Evolutionary conservation across 2,329 filamentous ascomycete genomes (phyloP).

Genomic region (Pyrenophora seminiperda): DNA sequence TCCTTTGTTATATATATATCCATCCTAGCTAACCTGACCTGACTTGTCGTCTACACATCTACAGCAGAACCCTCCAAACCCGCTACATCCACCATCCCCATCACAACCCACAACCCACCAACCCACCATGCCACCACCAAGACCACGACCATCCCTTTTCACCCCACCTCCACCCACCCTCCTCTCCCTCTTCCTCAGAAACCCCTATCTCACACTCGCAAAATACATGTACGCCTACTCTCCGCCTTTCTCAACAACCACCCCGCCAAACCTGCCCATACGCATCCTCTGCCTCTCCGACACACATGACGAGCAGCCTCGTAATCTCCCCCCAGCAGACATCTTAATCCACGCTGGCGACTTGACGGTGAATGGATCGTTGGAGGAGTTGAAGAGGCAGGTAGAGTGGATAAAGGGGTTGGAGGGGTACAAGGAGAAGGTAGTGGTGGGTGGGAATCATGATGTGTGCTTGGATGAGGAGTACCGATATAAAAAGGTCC

Average conservation of each 20-base stretch:
- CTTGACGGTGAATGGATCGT: slow-evolving; percentile 72
- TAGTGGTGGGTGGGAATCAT: slow-evolving; percentile 84
- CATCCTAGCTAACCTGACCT: too few relatives aligned
- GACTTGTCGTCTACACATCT: too few relatives aligned
- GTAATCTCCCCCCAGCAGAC: slow-evolving; percentile 71
- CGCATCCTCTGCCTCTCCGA: slow-evolving; percentile 85
- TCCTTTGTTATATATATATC: too few relatives aligned
- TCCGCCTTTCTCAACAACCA: neutral
- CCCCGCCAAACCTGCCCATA: slow-evolving; percentile 52
- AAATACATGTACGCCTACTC: neutral
- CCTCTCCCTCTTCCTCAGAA: neutral
- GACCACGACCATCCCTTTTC: neutral
- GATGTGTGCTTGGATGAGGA: slow-evolving; percentile 53
- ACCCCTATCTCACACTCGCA: neutral
- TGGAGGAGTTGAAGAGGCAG: slow-evolving; percentile 72
- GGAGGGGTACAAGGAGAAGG: slow-evolving; percentile 73
- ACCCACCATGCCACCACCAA: neutral
- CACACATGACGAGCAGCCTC: slow-evolving; percentile 64
- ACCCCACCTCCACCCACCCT: neutral
- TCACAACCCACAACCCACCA: neutral
- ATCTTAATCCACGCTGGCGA: slow-evolving; percentile 88
- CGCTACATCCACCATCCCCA: neutral
- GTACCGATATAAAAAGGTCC: neutral
- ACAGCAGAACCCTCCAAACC: too few relatives aligned
- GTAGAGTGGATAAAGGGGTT: slow-evolving; percentile 77